Evolutionary conservation across 306 rosid species (phyloP), one percentile per base, ranked within the genome.

Genomic region (Senna siamea): DNA sequence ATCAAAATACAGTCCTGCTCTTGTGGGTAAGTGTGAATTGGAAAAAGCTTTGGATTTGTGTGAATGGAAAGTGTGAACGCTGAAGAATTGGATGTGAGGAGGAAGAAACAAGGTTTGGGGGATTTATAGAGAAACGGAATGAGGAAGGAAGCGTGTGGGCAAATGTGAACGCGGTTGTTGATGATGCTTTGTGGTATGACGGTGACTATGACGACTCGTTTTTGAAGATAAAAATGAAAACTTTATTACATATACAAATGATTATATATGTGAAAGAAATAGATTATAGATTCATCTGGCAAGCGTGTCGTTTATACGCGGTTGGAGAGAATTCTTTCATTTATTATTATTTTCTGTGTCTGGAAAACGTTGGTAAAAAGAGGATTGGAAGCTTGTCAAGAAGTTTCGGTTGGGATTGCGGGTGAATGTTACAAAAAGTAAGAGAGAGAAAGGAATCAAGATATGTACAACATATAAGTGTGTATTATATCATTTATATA

Each of bases 81-180:
- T 58, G 52, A 48, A 61, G 78, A 62, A 66, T 32, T 64, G 46
- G 48, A n/a, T 32, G n/a, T 23, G 69, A 7, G 10, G 48, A 6
- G 32, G 35, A 6, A 18, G n/a, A 22, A 41, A 5, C 4, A 44
- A 8, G 67, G 17, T 17, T 47, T 19, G 48, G 3, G 34, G n/a
- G 20, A 35, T 67, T 38, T 63, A 76, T 46, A 63, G 53, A 65
- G 56, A 9, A 26, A 17, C n/a, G n/a, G n/a, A n/a, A n/a, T n/a
- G 28, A 65, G 14, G 15, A 37, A 10, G 23, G 70, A 85, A 76
- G 79, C 94, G 94, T 85, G 94, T 86, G 57, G 1, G 80, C 3
- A 7, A 50, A 66, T 88, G 85, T 85, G 94, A 91, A 89, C 92
- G 81, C 90, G 85, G 59, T 48, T 37, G 32, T 37, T 60, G 69